phyloP scores from a whole-genome alignment of 169 alveolate species.

The Cryptosporidium andersoni region DNA sequence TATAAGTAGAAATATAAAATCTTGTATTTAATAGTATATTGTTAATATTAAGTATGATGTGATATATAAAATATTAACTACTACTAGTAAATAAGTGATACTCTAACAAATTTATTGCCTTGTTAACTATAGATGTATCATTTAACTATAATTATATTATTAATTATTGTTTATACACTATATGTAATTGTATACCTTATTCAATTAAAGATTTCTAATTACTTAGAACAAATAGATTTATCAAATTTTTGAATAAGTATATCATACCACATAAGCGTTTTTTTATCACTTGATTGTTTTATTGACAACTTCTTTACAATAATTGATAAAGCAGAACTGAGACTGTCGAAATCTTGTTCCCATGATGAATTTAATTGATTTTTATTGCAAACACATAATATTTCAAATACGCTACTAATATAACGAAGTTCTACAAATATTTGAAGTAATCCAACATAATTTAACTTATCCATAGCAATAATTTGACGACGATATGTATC shows the following conservation, averaged over 20 bases:
- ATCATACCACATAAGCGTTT: slow-evolving; percentile 4
- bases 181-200: neutral
- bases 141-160: too few relatives aligned
- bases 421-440: slow-evolving; percentile 45
- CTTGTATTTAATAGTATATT: too few relatives aligned
- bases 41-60: too few relatives aligned
- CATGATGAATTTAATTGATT: neutral
- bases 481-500: slow-evolving; percentile 53
- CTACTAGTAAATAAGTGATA: too few relatives aligned
- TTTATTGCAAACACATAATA: slow-evolving; percentile 24
- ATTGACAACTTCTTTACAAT: neutral
- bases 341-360: slow-evolving; percentile 1
- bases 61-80: too few relatives aligned
- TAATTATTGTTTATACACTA: too few relatives aligned
- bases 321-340: slow-evolving; percentile 8
- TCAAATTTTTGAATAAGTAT: slow-evolving; percentile 20
- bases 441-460: slow-evolving; percentile 10
- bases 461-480: slow-evolving; percentile 14
- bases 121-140: too few relatives aligned
- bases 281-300: neutral
- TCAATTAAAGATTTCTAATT: neutral
- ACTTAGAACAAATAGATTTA: neutral
- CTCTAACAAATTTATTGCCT: too few relatives aligned
- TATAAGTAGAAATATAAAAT: too few relatives aligned
- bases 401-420: slow-evolving; percentile 25